Evolutionary conservation across 768 basidiomycete species (phyloP).

Genomic region (Russula abietina): DNA sequence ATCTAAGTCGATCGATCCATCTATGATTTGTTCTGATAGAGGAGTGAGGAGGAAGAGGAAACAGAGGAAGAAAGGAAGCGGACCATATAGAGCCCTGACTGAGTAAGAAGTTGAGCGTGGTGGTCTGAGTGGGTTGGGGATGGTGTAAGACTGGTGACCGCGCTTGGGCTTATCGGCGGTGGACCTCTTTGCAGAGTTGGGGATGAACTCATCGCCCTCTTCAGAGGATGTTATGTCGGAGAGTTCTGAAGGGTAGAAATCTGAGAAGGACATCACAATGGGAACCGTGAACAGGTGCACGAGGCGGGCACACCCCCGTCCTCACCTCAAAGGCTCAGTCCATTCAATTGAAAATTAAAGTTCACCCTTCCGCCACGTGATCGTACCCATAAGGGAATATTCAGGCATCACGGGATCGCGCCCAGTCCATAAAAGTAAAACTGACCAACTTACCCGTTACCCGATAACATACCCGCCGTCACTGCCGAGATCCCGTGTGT

Average conservation of each 20-base stretch:
- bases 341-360: too few species aligned
- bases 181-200: slow-evolving; percentile 3
- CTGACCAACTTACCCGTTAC: background rate
- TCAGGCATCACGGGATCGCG: background rate
- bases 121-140: slow-evolving; percentile 25
- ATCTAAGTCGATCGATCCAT: slow-evolving; percentile 60
- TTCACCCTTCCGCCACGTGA: too few species aligned
- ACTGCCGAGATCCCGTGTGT: too few species aligned
- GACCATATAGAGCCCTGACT: slow-evolving; percentile 33
- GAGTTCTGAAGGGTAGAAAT: slow-evolving; percentile 29
- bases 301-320: background rate
- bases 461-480: too few species aligned
- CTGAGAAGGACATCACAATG: slow-evolving; percentile 26
- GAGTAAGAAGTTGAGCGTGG: slow-evolving; percentile 30
- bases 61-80: background rate
- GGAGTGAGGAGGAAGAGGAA: background rate
- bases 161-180: slow-evolving; percentile 5
- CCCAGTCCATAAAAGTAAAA: background rate
- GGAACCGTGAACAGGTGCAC: background rate
- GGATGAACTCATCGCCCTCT: slow-evolving; percentile 26
- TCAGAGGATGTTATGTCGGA: slow-evolving; percentile 28
- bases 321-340: too few species aligned
- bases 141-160: slow-evolving; percentile 13
- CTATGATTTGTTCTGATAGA: slow-evolving; percentile 53
- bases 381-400: too few species aligned